Evolutionary conservation across 1,284 basidiomycete species (phyloP).

Genomic region (Pyrrhoderma noxium): DNA sequence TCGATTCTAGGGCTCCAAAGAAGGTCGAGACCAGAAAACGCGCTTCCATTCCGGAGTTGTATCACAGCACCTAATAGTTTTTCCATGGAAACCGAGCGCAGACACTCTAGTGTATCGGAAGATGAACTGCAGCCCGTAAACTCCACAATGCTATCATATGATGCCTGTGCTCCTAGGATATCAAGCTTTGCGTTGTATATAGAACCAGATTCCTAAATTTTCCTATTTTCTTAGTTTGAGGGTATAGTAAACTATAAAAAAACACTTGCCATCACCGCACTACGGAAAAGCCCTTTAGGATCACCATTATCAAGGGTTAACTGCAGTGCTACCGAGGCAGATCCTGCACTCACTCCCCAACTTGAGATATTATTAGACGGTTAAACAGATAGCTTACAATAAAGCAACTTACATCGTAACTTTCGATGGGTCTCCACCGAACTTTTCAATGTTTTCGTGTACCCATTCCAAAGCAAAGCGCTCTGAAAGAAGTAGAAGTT

Average conservation of each 20-base stretch:
- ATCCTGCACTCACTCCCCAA: constrained; percentile 55
- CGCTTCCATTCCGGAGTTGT: constrained; percentile 17
- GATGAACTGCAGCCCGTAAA: constrained; percentile 18
- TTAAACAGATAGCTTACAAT: no score
- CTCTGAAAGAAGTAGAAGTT: constrained; percentile 20
- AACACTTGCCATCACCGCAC: constrained; percentile 9
- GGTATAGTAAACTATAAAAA: no score
- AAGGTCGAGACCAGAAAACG: constrained; percentile 16
- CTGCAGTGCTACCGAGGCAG: constrained; percentile 46
- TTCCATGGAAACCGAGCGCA: constrained; percentile 12
- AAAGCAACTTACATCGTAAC: constrained; percentile 29
- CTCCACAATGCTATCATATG: constrained; percentile 19
- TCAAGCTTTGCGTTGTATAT: constrained; percentile 8
- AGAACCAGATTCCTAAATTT: no score
- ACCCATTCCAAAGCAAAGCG: constrained; percentile 41
- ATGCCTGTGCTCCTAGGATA: constrained; percentile 19
- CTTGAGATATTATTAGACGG: no score
- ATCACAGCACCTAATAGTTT: constrained; percentile 16
- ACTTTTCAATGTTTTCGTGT: constrained; percentile 35
- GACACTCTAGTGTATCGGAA: constrained; percentile 17
- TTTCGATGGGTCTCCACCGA: constrained; percentile 36
- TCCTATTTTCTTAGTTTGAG: no score
- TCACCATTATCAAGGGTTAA: constrained; percentile 46
- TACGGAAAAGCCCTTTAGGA: constrained; percentile 20
- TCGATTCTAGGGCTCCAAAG: constrained; percentile 19